Base-by-base conservation (phyloP, 768 basidiomycete species). In the Austroboletus eburneus region DNA sequence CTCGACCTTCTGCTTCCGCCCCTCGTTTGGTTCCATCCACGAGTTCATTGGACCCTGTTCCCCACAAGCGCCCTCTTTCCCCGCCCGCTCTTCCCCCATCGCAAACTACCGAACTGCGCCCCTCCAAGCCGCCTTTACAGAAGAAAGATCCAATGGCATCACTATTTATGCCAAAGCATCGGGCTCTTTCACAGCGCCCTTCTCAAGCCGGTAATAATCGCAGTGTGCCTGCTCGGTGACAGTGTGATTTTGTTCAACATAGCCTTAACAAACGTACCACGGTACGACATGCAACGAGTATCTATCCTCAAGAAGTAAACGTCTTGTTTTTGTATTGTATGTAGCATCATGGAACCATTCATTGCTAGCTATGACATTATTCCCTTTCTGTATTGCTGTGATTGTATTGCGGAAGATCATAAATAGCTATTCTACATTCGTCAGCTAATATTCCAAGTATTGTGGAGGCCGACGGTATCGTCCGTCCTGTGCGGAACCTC, bases 391-490 rank as follows among this genome's bases (percentile, higher is more conserved):
- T 59, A 45, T 52, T 37, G 37, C 30, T 48, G 49, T 49, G 37
- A 30, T 37, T 46, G 18, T 35, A 47, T 42, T 24, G 33, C 12
- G n/a, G 17, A 35, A 49, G 33, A 40, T 42, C 27, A 48, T 40
- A 43, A 41, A 20, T 33, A 40, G 45, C 13, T 9, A 32, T 32
- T 13, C 9, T 32, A 7, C 12, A 7, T n/a, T 27, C 17, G 34
- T 67, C 61, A 73, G 36, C 62, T 58, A 43, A 60, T 39, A 41
- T 78, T 75, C 76, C 79, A 87, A 38, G 77, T 75, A 59, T 91
- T 91, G 65, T 90, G 81, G 57, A 91, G 66, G 33, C 89, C 89
- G 54, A 91, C 80, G 2, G 81, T 89, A 60, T 85, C 83, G 56
- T 88, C 87, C 21, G 77, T 73, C 9, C 81, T 82, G 57, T 81